Base-by-base conservation (phyloP, 495 filamentous ascomycete genomes). In the Neurospora terricola region DNA sequence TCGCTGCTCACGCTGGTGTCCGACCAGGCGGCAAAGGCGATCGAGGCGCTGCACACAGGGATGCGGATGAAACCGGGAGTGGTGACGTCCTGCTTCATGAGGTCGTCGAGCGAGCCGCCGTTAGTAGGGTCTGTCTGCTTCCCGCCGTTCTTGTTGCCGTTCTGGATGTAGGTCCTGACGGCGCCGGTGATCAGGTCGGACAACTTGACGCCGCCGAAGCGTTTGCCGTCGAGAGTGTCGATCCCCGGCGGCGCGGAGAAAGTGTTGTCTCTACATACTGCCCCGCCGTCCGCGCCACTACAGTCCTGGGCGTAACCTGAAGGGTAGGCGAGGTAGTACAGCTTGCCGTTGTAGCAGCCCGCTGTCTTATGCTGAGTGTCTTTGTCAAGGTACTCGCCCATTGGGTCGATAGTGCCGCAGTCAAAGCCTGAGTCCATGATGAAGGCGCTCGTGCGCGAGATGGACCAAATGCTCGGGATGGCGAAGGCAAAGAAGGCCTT, bases 61-160 rank as follows among this genome's bases (percentile, higher is more conserved):
- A 84, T 71, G 11, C 74, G 74, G 23, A 83, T 76, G 73, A 75
- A 80, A 36, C 77, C 78, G 6, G 79, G 75, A 3, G 75, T 77
- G 34, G 77, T 80, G 71, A 80, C 69, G 70, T 81, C 75, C 66
- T 34, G 9, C 45, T 78, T 72, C 38, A 66, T 21, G 38, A 82
- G 74, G 23, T 72, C 72, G 11, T 77, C 40, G 39, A 75, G 18
- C 34, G 74, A 75, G 38, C 36, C 75, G 9, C 45, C 8, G 73
- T 77, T 66, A 45, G 37, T 48, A 4, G 76, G 75, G 73, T 82
- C 76, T 1, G 74, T 73, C 12, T 72, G 30, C 5, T 10, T 37
- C n/a, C 72, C 77, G 43, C 77, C 78, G 74, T 82, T 81, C 36
- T 72, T 45, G 23, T 78, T 76, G 72, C 76, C 76, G 72, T 83